Percentiles rank a stretch among this genome's conserved stretches.
These are phyloP conservation scores for Ceratocystis variospora DNA, from an alignment of 2,329 filamentous ascomycete genomes.

Conservation along the genomic window DNA sequence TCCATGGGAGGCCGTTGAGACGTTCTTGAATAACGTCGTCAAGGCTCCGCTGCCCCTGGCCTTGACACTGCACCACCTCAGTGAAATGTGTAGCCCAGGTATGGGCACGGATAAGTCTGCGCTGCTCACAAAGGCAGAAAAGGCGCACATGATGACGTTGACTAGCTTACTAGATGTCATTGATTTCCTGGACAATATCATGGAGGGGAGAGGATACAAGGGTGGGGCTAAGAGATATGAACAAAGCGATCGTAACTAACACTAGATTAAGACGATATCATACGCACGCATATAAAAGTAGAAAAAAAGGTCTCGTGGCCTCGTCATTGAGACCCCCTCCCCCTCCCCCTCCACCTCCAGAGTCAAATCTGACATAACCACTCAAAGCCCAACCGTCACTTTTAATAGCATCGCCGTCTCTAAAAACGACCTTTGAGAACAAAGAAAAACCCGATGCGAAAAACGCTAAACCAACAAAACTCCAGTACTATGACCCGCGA, in stretches of 20 bases:
- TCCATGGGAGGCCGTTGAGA: constrained; percentile 48
- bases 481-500: neutral
- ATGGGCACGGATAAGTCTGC: constrained; percentile 38
- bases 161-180: constrained; percentile 43
- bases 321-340: neutral
- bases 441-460: neutral
- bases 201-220: constrained; percentile 24
- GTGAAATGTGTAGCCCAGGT: constrained; percentile 50
- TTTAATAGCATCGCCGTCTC: neutral
- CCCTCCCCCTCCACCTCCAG: no score
- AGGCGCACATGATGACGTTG: constrained; percentile 36
- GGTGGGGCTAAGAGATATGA: constrained; percentile 1
- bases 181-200: constrained; percentile 44
- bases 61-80: constrained; percentile 50
- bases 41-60: constrained; percentile 47
- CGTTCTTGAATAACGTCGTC: constrained; percentile 46
- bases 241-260: neutral
- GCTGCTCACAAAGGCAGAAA: constrained; percentile 44
- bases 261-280: constrained; percentile 7
- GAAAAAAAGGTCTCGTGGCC: neutral
- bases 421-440: neutral
- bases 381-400: neutral
- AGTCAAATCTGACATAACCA: neutral
- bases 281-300: constrained; percentile 2
- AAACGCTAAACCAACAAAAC: constrained; percentile 4